Conservation (phyloP, 1,139 yeast genomes). For the Debaryomycetaceae sp. region DNA sequence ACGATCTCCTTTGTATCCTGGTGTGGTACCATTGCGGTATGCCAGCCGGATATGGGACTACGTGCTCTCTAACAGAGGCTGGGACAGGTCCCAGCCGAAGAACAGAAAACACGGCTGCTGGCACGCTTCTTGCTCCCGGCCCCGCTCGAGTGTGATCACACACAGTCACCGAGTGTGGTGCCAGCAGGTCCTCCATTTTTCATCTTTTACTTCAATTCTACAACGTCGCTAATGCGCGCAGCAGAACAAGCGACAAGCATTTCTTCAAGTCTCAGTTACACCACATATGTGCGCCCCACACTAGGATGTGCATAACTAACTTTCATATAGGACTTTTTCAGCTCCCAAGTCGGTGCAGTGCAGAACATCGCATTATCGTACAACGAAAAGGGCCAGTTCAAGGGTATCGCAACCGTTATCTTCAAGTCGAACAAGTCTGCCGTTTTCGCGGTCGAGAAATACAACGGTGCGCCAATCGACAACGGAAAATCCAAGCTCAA, state of each 20-base stretch:
- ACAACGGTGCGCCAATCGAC: constrained; percentile 92
- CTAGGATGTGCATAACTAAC: constrained; percentile 3
- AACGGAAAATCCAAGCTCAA: constrained; percentile 76
- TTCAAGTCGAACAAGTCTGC: constrained; percentile 73
- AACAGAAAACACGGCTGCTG: neutral
- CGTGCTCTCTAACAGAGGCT: neutral
- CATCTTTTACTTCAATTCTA: neutral
- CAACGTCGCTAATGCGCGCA: neutral
- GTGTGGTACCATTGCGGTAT: neutral
- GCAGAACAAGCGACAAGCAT: neutral
- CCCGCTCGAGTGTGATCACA: no score
- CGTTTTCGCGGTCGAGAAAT: constrained; percentile 67
- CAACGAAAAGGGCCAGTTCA: constrained; percentile 86
- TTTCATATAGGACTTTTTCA: constrained; percentile 73
- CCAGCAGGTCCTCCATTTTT: no score
- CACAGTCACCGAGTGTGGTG: no score
- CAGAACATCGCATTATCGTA: constrained; percentile 67
- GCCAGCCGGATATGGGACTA: neutral
- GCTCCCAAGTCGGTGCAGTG: constrained; percentile 85
- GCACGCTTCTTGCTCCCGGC: neutral
- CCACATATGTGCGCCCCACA: neutral
- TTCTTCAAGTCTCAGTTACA: neutral
- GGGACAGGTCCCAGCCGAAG: neutral
- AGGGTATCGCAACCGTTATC: constrained; percentile 85
- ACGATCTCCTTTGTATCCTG: neutral